Percentiles rank a stretch among this genome's conserved stretches.
Conservation (phyloP, 495 filamentous ascomycete species). For the Parathielavia hyrcaniae region DNA sequence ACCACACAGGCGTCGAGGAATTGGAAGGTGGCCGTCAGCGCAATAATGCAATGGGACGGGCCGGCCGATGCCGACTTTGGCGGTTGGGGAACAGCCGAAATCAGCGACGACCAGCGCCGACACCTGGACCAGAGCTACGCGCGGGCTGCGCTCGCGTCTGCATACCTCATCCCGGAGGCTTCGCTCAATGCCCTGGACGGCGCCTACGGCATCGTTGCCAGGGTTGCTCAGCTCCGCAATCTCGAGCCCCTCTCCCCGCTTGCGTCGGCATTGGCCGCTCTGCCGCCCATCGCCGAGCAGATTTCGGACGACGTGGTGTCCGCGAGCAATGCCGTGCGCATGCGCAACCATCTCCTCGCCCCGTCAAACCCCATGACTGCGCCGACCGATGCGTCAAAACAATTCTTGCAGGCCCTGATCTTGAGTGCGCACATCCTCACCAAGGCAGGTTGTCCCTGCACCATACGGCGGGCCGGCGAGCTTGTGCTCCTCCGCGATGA, state of each 20-base stretch:
- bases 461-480: constrained; percentile 54
- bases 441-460: constrained; percentile 52
- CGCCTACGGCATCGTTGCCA: constrained; percentile 55
- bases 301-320: constrained; percentile 30
- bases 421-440: constrained; percentile 61
- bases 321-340: constrained; percentile 37
- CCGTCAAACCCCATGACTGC: constrained; percentile 61
- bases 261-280: constrained; percentile 37
- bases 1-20: constrained; percentile 50
- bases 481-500: constrained; percentile 52
- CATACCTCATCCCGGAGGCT: constrained; percentile 61
- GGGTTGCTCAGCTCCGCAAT: constrained; percentile 54
- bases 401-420: constrained; percentile 61
- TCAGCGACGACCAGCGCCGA: constrained; percentile 48
- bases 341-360: constrained; percentile 52
- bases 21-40: constrained; percentile 51
- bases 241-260: constrained; percentile 49
- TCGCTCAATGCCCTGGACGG: constrained; percentile 54
- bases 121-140: constrained; percentile 59
- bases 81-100: constrained; percentile 52
- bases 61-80: constrained; percentile 74
- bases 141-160: constrained; percentile 63
- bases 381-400: constrained; percentile 53
- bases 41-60: constrained; percentile 71
- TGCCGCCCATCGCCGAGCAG: constrained; percentile 38